Evolutionary conservation across 768 basidiomycete species (phyloP).

Genomic region (Lentinula boryana): DNA sequence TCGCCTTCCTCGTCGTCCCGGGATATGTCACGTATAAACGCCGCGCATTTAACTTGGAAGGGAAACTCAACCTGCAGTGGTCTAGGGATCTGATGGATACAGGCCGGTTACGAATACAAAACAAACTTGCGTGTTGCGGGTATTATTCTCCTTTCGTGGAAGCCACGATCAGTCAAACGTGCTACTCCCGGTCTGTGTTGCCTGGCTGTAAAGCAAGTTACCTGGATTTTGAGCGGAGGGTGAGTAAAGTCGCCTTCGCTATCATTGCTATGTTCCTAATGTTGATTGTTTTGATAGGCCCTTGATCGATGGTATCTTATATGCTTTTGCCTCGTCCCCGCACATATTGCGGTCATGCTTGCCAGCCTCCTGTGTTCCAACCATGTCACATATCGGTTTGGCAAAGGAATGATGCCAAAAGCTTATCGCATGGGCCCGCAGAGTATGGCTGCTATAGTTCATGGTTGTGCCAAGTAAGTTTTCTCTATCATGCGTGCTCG

Average conservation of each 20-base stretch:
- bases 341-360: slow-evolving; percentile 61
- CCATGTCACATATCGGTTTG: slow-evolving; percentile 83
- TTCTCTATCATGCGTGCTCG: background rate
- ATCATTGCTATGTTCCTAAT: background rate
- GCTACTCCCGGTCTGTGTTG: slow-evolving; percentile 65
- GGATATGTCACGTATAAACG: slow-evolving; percentile 78
- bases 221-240: slow-evolving; percentile 46
- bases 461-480: slow-evolving; percentile 70
- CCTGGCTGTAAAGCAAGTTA: slow-evolving; percentile 72
- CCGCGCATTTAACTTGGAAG: slow-evolving; percentile 72
- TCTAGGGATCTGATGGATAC: slow-evolving; percentile 50
- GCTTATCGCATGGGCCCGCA: slow-evolving; percentile 69
- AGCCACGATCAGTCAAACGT: slow-evolving; percentile 68
- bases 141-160: slow-evolving; percentile 78
- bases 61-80: slow-evolving; percentile 78
- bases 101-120: slow-evolving; percentile 66
- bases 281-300: background rate
- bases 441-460: slow-evolving; percentile 80
- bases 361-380: slow-evolving; percentile 67
- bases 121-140: slow-evolving; percentile 73
- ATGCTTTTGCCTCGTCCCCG: slow-evolving; percentile 61
- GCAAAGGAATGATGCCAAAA: slow-evolving; percentile 86
- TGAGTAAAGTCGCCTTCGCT: slow-evolving; percentile 11
- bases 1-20: slow-evolving; percentile 64
- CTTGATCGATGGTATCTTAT: slow-evolving; percentile 59